Evolutionary conservation across 2,329 filamentous ascomycete species (phyloP), one percentile per base, ranked within the genome.

Genomic region (Neofusicoccum laricinum): DNA sequence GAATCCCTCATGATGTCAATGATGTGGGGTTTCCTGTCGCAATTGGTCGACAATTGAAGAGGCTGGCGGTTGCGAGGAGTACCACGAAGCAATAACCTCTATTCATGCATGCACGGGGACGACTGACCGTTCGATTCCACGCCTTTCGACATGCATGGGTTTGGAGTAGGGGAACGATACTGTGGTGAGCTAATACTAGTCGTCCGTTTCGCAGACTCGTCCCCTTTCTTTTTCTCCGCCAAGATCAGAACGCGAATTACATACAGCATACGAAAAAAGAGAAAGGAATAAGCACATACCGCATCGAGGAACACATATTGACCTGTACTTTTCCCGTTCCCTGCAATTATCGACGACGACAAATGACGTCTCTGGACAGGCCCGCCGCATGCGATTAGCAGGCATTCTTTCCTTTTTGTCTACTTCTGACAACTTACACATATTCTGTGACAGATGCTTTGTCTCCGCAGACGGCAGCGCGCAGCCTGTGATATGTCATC

Each of bases 401-500:
- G 51, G 30, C 30, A 17, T 12, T 25, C 49, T 38, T 51, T 36
- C n/a, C 21, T 36, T 58, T 36, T 21, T 6, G 40, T 46, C 55
- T 46, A 11, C 25, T 46, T 36, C 30, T 14, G 41, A 59, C 40
- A 46, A 36, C 38, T 59, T 59, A 59, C 41, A 59, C 55, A 59
- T 59, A 46, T 10, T 34, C 30, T 46, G 55, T 36, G 40, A 46
- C 25, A 46, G 36, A 57, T 57, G 53, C 53, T 19, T 57, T 43
- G 53, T 32, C 53, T 32, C 53, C 38, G 34, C 12, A 43, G 19
- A 14, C 14, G 53, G 51, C 3, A 57, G 30, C 55, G n/a, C 30
- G 30, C 55, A 59, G 11, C 30, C 36, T 46, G 55, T 46, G 55
- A 48, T 36, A 59, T 46, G 55, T 59, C 55, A 59, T 59, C 12